These are phyloP conservation scores for Plectosphaerella plurivora DNA, from an alignment of 2,329 filamentous ascomycete species.

Conservation along the genomic window DNA sequence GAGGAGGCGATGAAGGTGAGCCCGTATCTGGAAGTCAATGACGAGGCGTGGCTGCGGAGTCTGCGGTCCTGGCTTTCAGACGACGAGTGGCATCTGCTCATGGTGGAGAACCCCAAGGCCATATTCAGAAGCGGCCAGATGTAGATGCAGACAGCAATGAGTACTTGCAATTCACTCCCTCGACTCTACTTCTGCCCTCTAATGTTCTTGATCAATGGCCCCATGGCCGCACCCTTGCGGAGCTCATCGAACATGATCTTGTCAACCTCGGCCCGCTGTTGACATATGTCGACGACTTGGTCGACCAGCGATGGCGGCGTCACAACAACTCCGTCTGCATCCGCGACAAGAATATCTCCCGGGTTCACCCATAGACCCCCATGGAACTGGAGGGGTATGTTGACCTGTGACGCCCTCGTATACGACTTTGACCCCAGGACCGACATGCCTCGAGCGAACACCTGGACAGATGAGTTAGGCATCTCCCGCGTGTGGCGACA, in stretches of 20 bases:
- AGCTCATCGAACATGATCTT: constrained; percentile 16
- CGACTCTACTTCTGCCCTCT: neutral
- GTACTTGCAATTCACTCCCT: too few species aligned
- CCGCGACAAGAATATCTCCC: constrained; percentile 21
- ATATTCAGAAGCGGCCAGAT: constrained; percentile 1
- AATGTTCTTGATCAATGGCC: constrained; percentile 4
- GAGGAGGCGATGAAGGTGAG: constrained; percentile 27
- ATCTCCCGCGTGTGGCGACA: neutral
- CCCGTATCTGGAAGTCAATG: constrained; percentile 16
- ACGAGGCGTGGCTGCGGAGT: constrained; percentile 16
- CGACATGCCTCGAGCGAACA: constrained; percentile 20
- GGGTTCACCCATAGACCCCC: constrained; percentile 22
- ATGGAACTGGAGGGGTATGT: constrained; percentile 20
- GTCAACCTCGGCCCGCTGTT: constrained; percentile 21
- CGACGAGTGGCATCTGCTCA: constrained; percentile 16
- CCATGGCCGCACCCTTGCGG: constrained; percentile 6
- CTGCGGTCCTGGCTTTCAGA: constrained; percentile 17
- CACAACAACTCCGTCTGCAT: constrained; percentile 23
- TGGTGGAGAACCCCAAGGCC: constrained; percentile 7
- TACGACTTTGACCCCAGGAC: constrained; percentile 24
- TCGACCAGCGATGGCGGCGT: constrained; percentile 18
- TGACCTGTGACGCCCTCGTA: constrained; percentile 19
- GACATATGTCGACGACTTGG: constrained; percentile 19
- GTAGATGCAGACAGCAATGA: too few species aligned
- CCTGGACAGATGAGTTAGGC: constrained; percentile 8